Evolutionary conservation across 257 asterid species (phyloP).

Genomic region (Jacaranda copaia): DNA sequence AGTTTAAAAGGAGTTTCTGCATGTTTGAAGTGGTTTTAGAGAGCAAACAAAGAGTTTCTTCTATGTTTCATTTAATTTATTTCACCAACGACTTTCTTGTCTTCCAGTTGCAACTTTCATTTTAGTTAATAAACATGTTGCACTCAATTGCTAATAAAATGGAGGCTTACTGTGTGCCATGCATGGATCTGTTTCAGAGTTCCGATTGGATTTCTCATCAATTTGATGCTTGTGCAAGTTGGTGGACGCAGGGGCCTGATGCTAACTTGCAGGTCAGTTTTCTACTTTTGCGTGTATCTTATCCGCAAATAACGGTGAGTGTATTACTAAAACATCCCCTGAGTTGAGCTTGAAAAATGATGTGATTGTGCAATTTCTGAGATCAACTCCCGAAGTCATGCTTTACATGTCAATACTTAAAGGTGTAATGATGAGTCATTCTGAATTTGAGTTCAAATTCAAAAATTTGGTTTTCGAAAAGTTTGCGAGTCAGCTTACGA

Average conservation of each 20-base stretch:
- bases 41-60: neutral
- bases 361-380: constrained; percentile 7
- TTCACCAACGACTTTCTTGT: constrained; percentile 18
- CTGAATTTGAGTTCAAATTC: too few relatives aligned
- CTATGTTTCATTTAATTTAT: neutral
- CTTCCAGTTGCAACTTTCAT: constrained; percentile 20
- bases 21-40: constrained; percentile 8
- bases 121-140: constrained; percentile 22
- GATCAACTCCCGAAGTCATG: constrained; percentile 14
- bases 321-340: neutral
- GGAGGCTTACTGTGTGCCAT: constrained; percentile 37
- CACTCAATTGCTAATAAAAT: constrained; percentile 5
- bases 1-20: neutral
- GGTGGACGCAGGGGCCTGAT: constrained; percentile 99
- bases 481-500: too few relatives aligned
- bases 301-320: neutral
- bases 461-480: too few relatives aligned
- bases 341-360: neutral
- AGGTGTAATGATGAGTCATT: too few relatives aligned
- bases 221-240: constrained; percentile 99
- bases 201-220: constrained; percentile 66
- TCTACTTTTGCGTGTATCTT: constrained; percentile 33
- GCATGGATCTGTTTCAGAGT: constrained; percentile 51
- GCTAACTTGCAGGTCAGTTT: constrained; percentile 83
- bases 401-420: neutral